phyloP scores from a whole-genome alignment of 345 rosid species.

The Salix caprea region DNA sequence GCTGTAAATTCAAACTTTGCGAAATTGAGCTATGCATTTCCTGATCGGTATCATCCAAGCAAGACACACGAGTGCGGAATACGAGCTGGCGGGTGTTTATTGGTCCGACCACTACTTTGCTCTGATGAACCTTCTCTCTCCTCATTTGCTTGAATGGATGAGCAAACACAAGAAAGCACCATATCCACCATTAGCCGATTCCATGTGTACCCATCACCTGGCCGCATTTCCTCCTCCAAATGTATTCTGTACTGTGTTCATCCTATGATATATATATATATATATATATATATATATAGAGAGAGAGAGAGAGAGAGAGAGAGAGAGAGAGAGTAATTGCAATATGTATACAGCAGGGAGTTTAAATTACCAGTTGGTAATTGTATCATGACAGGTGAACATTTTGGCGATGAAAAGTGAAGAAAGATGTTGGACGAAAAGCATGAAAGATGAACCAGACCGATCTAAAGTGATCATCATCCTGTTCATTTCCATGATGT shows the following conservation, averaged over 20 bases:
- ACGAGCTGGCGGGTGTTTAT: background rate
- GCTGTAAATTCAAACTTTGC: too few relatives aligned
- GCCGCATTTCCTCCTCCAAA: conserved; percentile 43
- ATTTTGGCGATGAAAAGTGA: background rate
- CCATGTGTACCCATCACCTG: conserved; percentile 57
- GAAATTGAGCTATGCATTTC: too few relatives aligned
- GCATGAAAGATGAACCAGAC: background rate
- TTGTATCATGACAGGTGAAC: background rate
- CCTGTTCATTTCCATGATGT: too few relatives aligned
- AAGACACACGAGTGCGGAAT: background rate
- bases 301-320: too few relatives aligned
- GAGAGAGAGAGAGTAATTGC: too few relatives aligned
- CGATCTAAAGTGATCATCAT: too few relatives aligned
- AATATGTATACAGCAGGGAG: too few relatives aligned
- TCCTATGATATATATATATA: too few relatives aligned
- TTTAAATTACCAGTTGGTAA: too few relatives aligned
- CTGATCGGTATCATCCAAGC: background rate
- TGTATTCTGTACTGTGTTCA: too few relatives aligned
- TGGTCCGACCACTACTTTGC: background rate
- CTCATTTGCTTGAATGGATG: background rate
- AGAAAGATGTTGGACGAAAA: background rate
- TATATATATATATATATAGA: too few relatives aligned
- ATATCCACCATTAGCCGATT: conserved; percentile 11
- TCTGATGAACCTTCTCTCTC: background rate
- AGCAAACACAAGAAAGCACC: background rate